These are phyloP conservation scores for Dictyostelium capitatum DNA, from an alignment of 78 protist species.

Conservation along the genomic window DNA sequence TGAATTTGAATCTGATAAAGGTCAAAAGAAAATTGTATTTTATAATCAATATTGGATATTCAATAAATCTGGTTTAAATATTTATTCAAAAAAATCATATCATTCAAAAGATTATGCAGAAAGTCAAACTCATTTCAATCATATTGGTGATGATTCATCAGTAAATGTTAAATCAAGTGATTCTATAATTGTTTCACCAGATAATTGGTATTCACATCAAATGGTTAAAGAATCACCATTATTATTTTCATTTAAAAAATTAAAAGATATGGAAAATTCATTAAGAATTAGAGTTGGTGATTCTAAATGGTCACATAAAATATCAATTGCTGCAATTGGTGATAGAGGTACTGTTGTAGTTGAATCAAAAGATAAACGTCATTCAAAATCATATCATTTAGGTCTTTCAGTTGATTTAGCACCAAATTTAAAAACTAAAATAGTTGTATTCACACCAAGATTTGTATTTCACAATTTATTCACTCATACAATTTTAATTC, in stretches of 20 bases:
- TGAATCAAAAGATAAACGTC: neutral
- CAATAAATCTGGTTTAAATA: constrained; percentile 59
- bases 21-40: constrained; percentile 29
- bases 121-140: constrained; percentile 26
- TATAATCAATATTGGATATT: constrained; percentile 78
- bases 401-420: constrained; percentile 52
- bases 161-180: neutral
- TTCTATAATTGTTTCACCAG: neutral
- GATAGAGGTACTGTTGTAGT: constrained; percentile 24
- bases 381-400: neutral
- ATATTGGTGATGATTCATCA: neutral
- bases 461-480: constrained; percentile 40
- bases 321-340: constrained; percentile 66
- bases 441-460: constrained; percentile 45
- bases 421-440: constrained; percentile 63
- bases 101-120: constrained; percentile 41
- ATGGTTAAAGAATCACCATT: constrained; percentile 31
- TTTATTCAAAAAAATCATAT: constrained; percentile 41
- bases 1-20: constrained; percentile 33
- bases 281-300: constrained; percentile 46
- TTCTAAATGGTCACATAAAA: constrained; percentile 45
- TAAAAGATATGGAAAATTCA: constrained; percentile 52
- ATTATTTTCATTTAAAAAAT: constrained; percentile 40
- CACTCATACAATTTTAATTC: constrained; percentile 1
- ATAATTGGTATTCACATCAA: constrained; percentile 58